Evolutionary conservation across 306 rosid genomes (phyloP).

Genomic region (Vicia faba): DNA sequence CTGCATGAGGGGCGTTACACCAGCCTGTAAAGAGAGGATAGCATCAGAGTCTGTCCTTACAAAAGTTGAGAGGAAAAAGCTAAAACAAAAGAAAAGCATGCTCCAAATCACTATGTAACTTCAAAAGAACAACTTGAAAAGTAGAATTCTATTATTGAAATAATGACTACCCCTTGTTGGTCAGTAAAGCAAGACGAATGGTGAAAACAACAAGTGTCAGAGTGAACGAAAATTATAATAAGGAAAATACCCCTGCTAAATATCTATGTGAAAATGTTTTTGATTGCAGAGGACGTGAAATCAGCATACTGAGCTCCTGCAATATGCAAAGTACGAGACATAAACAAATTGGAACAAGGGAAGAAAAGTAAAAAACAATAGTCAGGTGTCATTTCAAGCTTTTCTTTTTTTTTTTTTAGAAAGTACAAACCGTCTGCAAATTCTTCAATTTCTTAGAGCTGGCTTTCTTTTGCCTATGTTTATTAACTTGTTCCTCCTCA

Average conservation of each 20-base stretch:
- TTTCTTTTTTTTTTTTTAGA: background rate
- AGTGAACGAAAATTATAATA: constrained; percentile 2
- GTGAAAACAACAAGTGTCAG: background rate
- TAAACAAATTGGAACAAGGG: background rate
- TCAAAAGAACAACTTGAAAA: no score
- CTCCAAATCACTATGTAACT: background rate
- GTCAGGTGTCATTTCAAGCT: constrained; percentile 1
- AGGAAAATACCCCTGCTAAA: constrained; percentile 76
- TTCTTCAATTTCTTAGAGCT: constrained; percentile 64
- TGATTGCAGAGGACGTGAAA: constrained; percentile 83
- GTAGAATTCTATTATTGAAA: no score
- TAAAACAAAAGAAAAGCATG: constrained; percentile 10
- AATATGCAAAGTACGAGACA: constrained; percentile 27
- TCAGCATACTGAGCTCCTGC: constrained; percentile 78
- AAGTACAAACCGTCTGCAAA: constrained; percentile 64
- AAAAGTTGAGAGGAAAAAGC: constrained; percentile 34
- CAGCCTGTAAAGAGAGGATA: constrained; percentile 63
- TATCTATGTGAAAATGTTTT: constrained; percentile 82
- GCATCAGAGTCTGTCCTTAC: constrained; percentile 17
- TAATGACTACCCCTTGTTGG: no score
- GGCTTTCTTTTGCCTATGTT: constrained; percentile 63
- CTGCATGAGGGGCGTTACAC: constrained; percentile 80
- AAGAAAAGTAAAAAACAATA: background rate
- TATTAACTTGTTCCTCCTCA: constrained; percentile 80
- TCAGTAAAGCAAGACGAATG: constrained; percentile 1